Evolutionary conservation across 1,284 basidiomycete species (phyloP).

Genomic region (Erythrobasidium hasegawianum): DNA sequence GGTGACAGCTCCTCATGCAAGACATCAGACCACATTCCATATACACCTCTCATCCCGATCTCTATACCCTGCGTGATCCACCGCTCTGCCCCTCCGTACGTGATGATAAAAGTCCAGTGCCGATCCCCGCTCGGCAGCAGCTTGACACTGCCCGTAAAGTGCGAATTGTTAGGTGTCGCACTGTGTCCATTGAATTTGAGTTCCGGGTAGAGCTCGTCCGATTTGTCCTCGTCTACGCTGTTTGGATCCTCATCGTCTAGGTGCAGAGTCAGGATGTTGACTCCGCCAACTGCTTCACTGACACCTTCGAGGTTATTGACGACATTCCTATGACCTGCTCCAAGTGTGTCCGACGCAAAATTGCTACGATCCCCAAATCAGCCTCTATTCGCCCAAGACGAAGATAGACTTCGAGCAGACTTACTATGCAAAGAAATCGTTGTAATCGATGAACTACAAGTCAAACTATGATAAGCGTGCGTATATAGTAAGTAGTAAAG

Average conservation of each 20-base stretch:
- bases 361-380: conserved; percentile 5
- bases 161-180: conserved; percentile 13
- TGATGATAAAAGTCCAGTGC: conserved; percentile 20
- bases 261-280: conserved; percentile 20
- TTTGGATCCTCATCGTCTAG: conserved; percentile 5
- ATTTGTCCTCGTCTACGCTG: neutral
- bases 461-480: too few species aligned
- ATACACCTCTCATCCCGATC: conserved; percentile 17
- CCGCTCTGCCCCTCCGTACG: conserved; percentile 18
- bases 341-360: conserved; percentile 3
- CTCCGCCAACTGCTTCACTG: conserved; percentile 28
- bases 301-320: conserved; percentile 18
- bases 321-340: neutral
- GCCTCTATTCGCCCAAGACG: neutral
- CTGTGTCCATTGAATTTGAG: conserved; percentile 18
- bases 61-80: conserved; percentile 27
- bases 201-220: neutral
- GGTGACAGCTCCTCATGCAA: conserved; percentile 30
- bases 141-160: conserved; percentile 16
- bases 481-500: too few species aligned
- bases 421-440: conserved; percentile 33
- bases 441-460: conserved; percentile 25
- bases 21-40: conserved; percentile 32
- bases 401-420: too few species aligned
- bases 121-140: conserved; percentile 14